Evolutionary conservation across 2,329 filamentous ascomycete genomes (phyloP).

Genomic region (Hansfordia pulvinata): DNA sequence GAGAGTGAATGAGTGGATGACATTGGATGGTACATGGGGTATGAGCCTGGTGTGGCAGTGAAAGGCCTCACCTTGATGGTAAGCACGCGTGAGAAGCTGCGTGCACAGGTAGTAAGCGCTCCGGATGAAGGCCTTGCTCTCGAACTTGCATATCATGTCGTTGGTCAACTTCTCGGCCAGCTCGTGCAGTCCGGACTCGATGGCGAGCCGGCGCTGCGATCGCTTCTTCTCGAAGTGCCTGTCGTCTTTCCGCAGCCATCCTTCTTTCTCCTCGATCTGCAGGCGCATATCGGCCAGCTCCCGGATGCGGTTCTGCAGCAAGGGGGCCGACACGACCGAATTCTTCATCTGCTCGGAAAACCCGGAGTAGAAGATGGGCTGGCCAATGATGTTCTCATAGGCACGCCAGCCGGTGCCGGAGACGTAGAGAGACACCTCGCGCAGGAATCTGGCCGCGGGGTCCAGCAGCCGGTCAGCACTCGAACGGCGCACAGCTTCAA

Average conservation of each 20-base stretch:
- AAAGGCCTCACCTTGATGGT: slow-evolving; percentile 71
- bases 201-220: slow-evolving; percentile 41
- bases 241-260: slow-evolving; percentile 44
- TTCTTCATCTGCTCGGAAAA: slow-evolving; percentile 85
- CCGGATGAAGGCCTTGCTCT: slow-evolving; percentile 84
- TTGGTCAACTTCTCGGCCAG: slow-evolving; percentile 80
- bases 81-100: slow-evolving; percentile 80
- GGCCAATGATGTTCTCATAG: slow-evolving; percentile 81
- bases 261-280: slow-evolving; percentile 63
- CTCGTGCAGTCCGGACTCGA: slow-evolving; percentile 62
- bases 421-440: slow-evolving; percentile 86
- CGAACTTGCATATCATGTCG: slow-evolving; percentile 98
- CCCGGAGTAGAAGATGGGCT: slow-evolving; percentile 84
- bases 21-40: too few species aligned
- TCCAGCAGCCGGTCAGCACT: slow-evolving; percentile 6
- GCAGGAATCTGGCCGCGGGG: slow-evolving; percentile 56
- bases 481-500: too few species aligned
- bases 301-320: slow-evolving; percentile 61
- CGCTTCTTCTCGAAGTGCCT: slow-evolving; percentile 38
- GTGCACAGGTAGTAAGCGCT: slow-evolving; percentile 82
- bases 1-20: too few species aligned
- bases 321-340: slow-evolving; percentile 59
- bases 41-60: too few species aligned
- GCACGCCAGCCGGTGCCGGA: slow-evolving; percentile 90
- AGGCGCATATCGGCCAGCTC: slow-evolving; percentile 66